Evolutionary conservation across 192 early-diverging fungal genomes (phyloP), one percentile per base, ranked within the genome.

Genomic region (Phlyctochytrium planicorne): DNA sequence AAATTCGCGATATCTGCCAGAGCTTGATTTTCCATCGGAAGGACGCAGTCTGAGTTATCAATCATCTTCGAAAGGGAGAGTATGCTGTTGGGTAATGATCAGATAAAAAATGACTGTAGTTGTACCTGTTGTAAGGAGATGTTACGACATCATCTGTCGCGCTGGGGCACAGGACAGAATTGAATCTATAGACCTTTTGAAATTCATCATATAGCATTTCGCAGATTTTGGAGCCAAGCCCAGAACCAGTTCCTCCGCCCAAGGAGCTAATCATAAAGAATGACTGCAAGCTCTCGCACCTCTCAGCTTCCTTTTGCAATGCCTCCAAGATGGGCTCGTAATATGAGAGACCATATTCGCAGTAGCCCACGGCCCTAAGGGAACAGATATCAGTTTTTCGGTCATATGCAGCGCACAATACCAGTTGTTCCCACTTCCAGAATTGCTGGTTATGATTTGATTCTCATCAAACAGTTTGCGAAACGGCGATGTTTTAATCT

Each of bases 391-490:
- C 23, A 31, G 24, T 24, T 57, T 72, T 27, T 47, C 25, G 29
- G 30, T 4, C 63, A 57, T 60, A 3, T 73, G 4, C 36, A 31
- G 0, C 23, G 2, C 3, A 20, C 27, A 62, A n/a, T 17, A 40
- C 84, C 85, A 87, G 60, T 87, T 87, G 75, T 87, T 87, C 17
- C 84, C 84, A 52, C 75, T 78, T 3, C 84, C 86, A 25, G 78
- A 79, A 36, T 79, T 68, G 50, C 71, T 68, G 3, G 55, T 63
- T 12, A 87, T 56, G 2, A 69, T 57, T 63, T 87, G 86, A 57
- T 72, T n/a, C 0, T 29, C 24, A 30, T 72, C 75, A 69, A 87
- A 87, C 2, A 87, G 71, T 30, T 79, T 69, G 30, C 69, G 36
- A 27, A 81, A 31, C 1, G 75, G 69, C 30, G 60, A 68, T 16